Conservation (phyloP, 2,329 filamentous ascomycete species). For the Botrytis porri region DNA sequence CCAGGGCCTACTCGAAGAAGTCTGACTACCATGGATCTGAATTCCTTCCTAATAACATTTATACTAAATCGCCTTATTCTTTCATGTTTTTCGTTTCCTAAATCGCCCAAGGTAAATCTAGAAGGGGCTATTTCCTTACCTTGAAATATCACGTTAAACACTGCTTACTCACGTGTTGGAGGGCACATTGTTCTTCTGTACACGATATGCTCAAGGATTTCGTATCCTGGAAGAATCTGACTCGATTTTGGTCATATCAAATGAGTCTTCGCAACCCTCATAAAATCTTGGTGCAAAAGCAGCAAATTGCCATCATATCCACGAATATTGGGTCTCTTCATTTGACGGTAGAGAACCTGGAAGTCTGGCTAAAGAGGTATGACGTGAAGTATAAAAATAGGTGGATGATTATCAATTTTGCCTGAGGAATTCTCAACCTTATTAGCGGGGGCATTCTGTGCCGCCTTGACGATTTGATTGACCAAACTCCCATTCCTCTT, state of each 20-base stretch:
- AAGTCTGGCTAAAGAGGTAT: neutral
- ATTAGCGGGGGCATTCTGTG: constrained; percentile 21
- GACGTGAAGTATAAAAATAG: constrained; percentile 9
- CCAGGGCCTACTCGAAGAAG: neutral
- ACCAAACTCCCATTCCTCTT: constrained; percentile 15
- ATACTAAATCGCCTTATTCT: neutral
- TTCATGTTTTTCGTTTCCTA: neutral
- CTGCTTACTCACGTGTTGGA: neutral
- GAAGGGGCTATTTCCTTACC: neutral
- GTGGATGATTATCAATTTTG: neutral
- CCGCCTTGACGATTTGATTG: constrained; percentile 15
- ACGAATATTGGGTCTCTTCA: neutral
- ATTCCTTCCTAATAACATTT: neutral
- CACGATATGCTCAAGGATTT: neutral
- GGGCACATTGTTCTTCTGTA: neutral
- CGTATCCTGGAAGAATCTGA: neutral
- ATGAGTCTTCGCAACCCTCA: neutral
- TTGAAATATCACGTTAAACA: neutral
- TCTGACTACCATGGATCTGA: neutral
- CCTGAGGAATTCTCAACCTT: neutral
- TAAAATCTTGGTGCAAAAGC: neutral
- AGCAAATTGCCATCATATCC: neutral
- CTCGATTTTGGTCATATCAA: too few relatives aligned
- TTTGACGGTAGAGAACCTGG: neutral
- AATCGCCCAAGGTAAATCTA: neutral